Base-by-base conservation (phyloP, 345 rosid species). In the Anastatica hierochuntica region DNA sequence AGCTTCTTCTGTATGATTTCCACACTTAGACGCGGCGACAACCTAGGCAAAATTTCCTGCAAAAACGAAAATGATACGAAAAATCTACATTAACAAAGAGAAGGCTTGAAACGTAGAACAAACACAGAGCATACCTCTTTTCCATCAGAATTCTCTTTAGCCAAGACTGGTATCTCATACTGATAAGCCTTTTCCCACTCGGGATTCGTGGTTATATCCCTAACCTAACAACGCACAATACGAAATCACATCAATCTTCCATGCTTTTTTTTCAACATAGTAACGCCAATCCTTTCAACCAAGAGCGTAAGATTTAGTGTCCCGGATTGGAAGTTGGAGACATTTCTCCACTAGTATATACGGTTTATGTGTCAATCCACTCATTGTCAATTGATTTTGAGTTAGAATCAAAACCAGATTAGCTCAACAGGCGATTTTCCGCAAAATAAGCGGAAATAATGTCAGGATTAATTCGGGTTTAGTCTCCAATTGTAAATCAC, bases 151-250 rank as follows among this genome's bases (percentile, higher is more conserved):
- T 71, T 76, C 21, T 76, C 65, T 79, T 69, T 82, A 29, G 89
- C 90, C 55, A 86, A 58, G 21, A 86, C 83, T 10, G 90, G 95
- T 34, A 90, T 82, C 75, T 86, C 94, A 62, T 72, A 84, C 56
- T 84, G 86, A 69, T 76, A 90, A 49, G 88, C 81, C 39, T 35
- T 79, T 63, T 90, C 90, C 94, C 94, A 82, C 17, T 79, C 81
- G 2, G 90, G 90, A 55, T 82, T 77, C 63, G 67, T 70, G 45
- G 85, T 84, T 15, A 84, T 84, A 73, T 90, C 95, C 54, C 90
- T 79, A 16, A 79, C 80, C 90, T 80, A 56, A 64, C 15, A 63
- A 64, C 43, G 17, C 34, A 20, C 42, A 53, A 20, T n/a, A 39
- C 1, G 3, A 8, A 17, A 29, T 12, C 31, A 62, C 10, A 41